Conservation (phyloP, 768 basidiomycete genomes). For the Hydnomerulius pinastri region DNA sequence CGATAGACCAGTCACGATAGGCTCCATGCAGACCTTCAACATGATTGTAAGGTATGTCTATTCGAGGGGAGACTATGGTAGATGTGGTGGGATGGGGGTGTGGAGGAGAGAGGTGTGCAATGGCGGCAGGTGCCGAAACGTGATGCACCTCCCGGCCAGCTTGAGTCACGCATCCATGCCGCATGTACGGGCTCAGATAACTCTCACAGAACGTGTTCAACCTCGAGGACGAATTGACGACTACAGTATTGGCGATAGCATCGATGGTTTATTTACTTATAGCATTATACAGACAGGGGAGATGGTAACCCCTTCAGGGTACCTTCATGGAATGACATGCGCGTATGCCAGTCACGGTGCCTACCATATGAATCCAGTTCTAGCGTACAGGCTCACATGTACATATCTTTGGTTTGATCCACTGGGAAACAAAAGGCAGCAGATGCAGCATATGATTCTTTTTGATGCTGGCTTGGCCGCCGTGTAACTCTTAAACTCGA, state of each 20-base stretch:
- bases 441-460: background rate
- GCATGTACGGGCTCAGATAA: background rate
- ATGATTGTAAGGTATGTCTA: conserved; percentile 26
- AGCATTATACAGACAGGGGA: background rate
- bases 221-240: background rate
- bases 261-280: background rate
- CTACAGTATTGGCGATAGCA: background rate
- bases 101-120: conserved; percentile 22
- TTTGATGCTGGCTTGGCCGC: too few species aligned
- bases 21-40: conserved; percentile 41
- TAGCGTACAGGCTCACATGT: background rate
- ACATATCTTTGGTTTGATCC: background rate
- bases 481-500: background rate
- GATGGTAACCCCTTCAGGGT: background rate
- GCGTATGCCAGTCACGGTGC: too few species aligned
- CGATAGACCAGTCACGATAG: background rate
- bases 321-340: background rate
- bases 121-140: conserved; percentile 33
- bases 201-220: background rate
- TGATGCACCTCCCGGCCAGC: too few species aligned
- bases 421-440: too few species aligned
- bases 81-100: conserved; percentile 18
- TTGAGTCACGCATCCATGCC: background rate
- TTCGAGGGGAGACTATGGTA: conserved; percentile 8
- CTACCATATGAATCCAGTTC: background rate